Evolutionary conservation across 2,329 filamentous ascomycete genomes (phyloP).

Genomic region (Trichoderma sp.): DNA sequence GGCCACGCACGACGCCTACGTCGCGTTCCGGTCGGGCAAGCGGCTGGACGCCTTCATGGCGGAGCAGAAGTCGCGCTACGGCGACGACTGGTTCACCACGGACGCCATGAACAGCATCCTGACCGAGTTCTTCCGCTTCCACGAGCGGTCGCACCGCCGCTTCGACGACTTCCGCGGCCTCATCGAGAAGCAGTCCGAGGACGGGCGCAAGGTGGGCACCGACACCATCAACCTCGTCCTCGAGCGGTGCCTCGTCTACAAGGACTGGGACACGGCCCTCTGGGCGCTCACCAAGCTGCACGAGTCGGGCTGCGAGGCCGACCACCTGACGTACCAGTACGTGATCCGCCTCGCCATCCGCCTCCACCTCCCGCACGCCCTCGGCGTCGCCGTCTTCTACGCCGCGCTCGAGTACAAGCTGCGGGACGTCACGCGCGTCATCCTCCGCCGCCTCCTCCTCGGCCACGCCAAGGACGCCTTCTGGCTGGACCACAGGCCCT

Average conservation of each 20-base stretch:
- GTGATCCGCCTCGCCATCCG: constrained; percentile 45
- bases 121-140: constrained; percentile 48
- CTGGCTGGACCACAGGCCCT: constrained; percentile 36
- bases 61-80: constrained; percentile 49
- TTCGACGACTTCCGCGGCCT: constrained; percentile 38
- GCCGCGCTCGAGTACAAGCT: constrained; percentile 39
- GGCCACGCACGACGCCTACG: constrained; percentile 48
- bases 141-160: constrained; percentile 34
- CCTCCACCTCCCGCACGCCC: constrained; percentile 37
- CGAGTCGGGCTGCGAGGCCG: constrained; percentile 33
- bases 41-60: constrained; percentile 44
- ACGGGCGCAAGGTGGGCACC: constrained; percentile 35
- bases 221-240: constrained; percentile 46
- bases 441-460: constrained; percentile 37
- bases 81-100: constrained; percentile 48
- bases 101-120: constrained; percentile 45
- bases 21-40: constrained; percentile 43
- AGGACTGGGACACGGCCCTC: constrained; percentile 40
- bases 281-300: constrained; percentile 38
- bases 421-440: constrained; percentile 33
- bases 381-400: constrained; percentile 42
- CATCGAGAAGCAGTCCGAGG: constrained; percentile 34
- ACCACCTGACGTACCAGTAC: constrained; percentile 41
- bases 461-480: constrained; percentile 34
- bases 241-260: constrained; percentile 35